These are phyloP conservation scores for Rubus parviflorus DNA, from an alignment of 306 rosid genomes.

Conservation along the genomic window DNA sequence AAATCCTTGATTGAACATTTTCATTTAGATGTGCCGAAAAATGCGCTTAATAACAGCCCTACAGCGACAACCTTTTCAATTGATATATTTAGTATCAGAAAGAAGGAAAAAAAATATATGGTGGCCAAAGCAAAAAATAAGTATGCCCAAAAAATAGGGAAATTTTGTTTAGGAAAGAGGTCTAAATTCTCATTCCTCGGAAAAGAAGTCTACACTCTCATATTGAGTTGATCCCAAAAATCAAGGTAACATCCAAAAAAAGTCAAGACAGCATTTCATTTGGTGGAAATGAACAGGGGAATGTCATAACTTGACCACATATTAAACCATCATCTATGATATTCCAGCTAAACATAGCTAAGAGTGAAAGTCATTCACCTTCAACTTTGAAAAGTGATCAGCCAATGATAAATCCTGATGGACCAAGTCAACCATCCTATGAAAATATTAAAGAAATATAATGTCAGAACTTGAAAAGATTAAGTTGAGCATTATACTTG, in stretches of 20 bases:
- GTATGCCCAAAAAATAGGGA: not conserved
- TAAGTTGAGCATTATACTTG: constrained; percentile 11
- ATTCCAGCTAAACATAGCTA: constrained; percentile 19
- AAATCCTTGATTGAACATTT: not conserved
- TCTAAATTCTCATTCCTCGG: not conserved
- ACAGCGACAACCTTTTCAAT: not conserved
- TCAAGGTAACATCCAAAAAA: not conserved
- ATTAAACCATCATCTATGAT: constrained; percentile 14
- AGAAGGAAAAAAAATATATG: not conserved
- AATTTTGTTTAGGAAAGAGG: not conserved
- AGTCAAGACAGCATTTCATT: not conserved
- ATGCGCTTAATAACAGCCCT: not conserved
- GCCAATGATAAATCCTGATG: constrained; percentile 88
- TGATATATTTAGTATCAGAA: not conserved
- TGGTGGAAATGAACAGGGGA: constrained; percentile 4
- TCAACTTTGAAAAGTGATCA: constrained; percentile 77
- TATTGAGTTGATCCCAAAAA: not conserved
- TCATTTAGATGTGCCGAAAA: not conserved
- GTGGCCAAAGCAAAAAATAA: not conserved
- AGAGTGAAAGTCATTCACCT: constrained; percentile 50
- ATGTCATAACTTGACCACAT: constrained; percentile 15
- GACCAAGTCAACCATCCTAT: constrained; percentile 84
- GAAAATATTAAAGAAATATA: constrained; percentile 17
- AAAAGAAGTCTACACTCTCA: not conserved
- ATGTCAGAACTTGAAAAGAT: constrained; percentile 22